Conservation (phyloP, 495 filamentous ascomycete species). For the Penicillium roqueforti region DNA sequence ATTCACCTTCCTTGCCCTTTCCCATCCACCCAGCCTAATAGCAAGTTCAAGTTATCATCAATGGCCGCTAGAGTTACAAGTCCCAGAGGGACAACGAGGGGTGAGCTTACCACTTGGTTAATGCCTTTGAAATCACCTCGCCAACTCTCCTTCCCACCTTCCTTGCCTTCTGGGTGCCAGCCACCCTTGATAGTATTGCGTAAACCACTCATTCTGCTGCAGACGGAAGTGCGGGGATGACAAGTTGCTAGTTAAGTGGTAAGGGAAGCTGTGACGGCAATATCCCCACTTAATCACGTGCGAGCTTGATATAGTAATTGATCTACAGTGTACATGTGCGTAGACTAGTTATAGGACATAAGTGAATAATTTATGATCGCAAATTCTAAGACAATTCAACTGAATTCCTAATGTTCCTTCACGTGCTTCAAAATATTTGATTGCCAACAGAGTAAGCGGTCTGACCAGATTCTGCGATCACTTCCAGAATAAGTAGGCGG, state of each 20-base stretch:
- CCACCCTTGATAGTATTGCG: conserved; percentile 52
- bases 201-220: conserved; percentile 44
- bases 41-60: conserved; percentile 8
- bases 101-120: conserved; percentile 51
- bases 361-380: background rate
- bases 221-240: conserved; percentile 5
- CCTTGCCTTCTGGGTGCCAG: conserved; percentile 56
- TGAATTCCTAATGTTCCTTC: background rate
- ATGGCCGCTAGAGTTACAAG: background rate
- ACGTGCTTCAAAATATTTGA: background rate
- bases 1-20: conserved; percentile 43
- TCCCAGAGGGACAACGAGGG: background rate
- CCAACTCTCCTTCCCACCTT: conserved; percentile 55
- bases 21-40: conserved; percentile 39
- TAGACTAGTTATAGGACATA: too few species aligned
- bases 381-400: background rate
- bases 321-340: too few species aligned
- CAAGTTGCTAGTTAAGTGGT: background rate
- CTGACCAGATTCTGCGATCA: background rate
- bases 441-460: background rate
- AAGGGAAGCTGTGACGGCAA: conserved; percentile 3
- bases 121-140: conserved; percentile 57
- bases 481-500: background rate
- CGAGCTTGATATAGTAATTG: background rate
- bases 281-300: conserved; percentile 7